Evolutionary conservation across 164 flowering plant species (phyloP).

Genomic region (Nymphaea thermarum): DNA sequence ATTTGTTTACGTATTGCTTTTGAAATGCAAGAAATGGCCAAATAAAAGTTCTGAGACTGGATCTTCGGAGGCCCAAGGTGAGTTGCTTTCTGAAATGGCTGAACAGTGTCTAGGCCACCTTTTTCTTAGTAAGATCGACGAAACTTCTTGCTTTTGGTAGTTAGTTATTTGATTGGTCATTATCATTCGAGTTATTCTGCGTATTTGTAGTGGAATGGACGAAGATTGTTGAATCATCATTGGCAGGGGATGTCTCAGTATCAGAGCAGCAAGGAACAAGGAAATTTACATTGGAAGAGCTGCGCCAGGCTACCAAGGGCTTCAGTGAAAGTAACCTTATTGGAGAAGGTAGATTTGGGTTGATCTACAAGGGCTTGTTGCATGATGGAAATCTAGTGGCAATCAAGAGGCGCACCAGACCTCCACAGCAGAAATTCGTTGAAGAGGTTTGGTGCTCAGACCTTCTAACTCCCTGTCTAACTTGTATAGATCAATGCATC

Average conservation of each 20-base stretch:
- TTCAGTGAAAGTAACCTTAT: conserved; percentile 44
- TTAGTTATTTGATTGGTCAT: background rate
- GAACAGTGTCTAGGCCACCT: background rate
- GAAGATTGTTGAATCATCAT: background rate
- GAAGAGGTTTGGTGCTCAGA: conserved; percentile 27
- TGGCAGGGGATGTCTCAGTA: background rate
- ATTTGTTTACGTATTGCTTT: conserved; percentile 29
- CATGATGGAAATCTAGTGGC: conserved; percentile 62
- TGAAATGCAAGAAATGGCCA: conserved; percentile 17
- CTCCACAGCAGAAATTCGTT: conserved; percentile 33
- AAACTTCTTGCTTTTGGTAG: background rate
- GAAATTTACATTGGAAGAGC: conserved; percentile 44
- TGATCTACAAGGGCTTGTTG: conserved; percentile 55
- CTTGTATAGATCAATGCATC: no score
- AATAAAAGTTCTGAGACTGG: conserved; percentile 53
- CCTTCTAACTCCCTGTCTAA: no score
- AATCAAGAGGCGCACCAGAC: conserved; percentile 41
- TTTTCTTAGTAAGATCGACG: background rate
- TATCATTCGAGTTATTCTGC: background rate
- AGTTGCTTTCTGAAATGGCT: background rate
- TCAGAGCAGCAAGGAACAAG: conserved; percentile 34
- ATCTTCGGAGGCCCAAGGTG: conserved; percentile 67
- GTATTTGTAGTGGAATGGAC: background rate
- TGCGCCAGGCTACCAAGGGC: conserved; percentile 51
- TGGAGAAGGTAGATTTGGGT: conserved; percentile 57